Evolutionary conservation across 2,329 filamentous ascomycete genomes (phyloP), one percentile per base, ranked within the genome.

Genomic region (Ophiognomonia clavigignenti-juglandacearum): DNA sequence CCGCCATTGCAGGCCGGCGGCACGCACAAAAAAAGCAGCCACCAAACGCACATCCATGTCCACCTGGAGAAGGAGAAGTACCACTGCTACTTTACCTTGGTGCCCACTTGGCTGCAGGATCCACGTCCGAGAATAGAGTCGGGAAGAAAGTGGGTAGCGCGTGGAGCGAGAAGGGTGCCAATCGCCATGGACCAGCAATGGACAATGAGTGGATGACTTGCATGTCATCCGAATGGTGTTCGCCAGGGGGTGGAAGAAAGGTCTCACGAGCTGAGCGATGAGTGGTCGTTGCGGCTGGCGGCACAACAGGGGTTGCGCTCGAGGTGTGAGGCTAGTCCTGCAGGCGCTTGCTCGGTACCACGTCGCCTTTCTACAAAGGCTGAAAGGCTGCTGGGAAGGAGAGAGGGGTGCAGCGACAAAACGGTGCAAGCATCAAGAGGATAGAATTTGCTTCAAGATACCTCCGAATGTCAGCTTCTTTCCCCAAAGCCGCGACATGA

Each of bases 241-340:
- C 19, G 39, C 39, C 20, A 29, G 18, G 47, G n/a, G n/a, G n/a
- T n/a, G n/a, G 23, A 35, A 26, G 31, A 32, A 22, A 16, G 27
- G 18, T n/a, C n/a, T n/a, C n/a, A n/a, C n/a, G 43, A 32, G 45
- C 42, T 42, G 49, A 44, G 36, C 19, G 49, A 14, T 49, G 46
- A 51, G 46, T 51, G 49, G 49, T 35, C 35, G 38, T n/a, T 11
- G 46, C 39, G 34, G 32, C 42, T 46, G 41, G 49, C 46, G 45
- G 49, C 39, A 42, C 29, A 5, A 3, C 2, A 22, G 40, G 42
- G 19, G 22, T 22, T 29, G 5, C 11, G 8, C 14, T 40, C n/a
- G n/a, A n/a, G n/a, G n/a, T n/a, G n/a, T n/a, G 27, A 22, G 14
- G 16, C 45, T 32, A 26, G 6, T 39, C 16, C 26, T 27, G 44